phyloP scores from a whole-genome alignment of 1,284 basidiomycete species.

The Inonotus hispidus region DNA sequence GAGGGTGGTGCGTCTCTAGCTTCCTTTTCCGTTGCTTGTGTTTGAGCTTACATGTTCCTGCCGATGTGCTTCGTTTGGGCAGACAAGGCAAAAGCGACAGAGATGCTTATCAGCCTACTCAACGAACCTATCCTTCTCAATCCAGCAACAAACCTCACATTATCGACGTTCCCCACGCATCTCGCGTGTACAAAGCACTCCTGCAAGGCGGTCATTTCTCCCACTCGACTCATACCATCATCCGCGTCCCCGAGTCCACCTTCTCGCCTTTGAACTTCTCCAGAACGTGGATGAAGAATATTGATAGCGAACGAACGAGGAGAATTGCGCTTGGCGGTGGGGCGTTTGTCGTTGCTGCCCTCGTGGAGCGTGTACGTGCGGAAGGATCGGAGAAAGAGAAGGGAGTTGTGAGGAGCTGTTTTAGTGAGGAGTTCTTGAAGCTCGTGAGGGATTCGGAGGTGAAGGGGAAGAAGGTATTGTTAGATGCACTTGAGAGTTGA shows the following conservation, averaged over 20 bases:
- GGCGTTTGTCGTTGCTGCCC: constrained; percentile 73
- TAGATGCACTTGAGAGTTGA: constrained; percentile 30
- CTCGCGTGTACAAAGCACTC: constrained; percentile 79
- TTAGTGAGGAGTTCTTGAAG: constrained; percentile 38
- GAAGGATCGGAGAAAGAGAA: constrained; percentile 37
- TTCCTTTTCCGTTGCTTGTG: constrained; percentile 7
- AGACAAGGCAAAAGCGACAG: constrained; percentile 68
- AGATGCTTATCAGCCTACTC: constrained; percentile 54
- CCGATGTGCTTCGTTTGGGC: not conserved
- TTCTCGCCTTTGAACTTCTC: constrained; percentile 61
- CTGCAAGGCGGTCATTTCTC: constrained; percentile 88
- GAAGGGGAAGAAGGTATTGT: constrained; percentile 51
- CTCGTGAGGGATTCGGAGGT: constrained; percentile 40
- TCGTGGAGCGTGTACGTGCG: constrained; percentile 57
- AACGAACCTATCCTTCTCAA: constrained; percentile 49
- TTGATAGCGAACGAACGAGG: constrained; percentile 51
- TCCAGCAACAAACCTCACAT: constrained; percentile 49
- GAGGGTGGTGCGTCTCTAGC: constrained; percentile 59
- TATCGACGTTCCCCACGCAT: constrained; percentile 75
- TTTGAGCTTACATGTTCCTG: too few relatives aligned
- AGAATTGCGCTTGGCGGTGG: constrained; percentile 65
- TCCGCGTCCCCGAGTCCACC: constrained; percentile 30
- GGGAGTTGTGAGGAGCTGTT: constrained; percentile 48
- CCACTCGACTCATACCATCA: constrained; percentile 49
- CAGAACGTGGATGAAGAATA: constrained; percentile 46